A percentile compares a stretch with the other conserved stretches of the same genome.
Conservation (phyloP, 192 early-diverging fungal genomes). For the Backusella mclennaniae region DNA sequence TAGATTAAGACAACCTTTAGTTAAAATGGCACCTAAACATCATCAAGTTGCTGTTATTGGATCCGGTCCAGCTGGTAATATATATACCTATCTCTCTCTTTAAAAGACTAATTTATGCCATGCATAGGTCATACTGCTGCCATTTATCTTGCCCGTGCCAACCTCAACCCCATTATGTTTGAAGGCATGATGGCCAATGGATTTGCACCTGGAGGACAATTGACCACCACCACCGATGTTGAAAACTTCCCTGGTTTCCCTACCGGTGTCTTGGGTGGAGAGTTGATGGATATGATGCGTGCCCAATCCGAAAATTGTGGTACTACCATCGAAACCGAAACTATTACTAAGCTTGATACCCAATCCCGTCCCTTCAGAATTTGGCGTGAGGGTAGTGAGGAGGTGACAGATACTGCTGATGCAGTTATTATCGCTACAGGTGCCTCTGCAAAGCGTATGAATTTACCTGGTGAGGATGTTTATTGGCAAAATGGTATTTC, state of each 20-base stretch:
- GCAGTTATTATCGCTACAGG: conserved; percentile 93
- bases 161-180: conserved; percentile 88
- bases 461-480: conserved; percentile 84
- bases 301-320: conserved; percentile 83
- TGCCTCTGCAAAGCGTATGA: conserved; percentile 90
- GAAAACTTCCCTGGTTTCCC: conserved; percentile 97
- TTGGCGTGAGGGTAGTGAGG: conserved; percentile 80
- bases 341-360: conserved; percentile 82
- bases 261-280: conserved; percentile 79
- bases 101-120: neutral
- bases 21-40: conserved; percentile 37
- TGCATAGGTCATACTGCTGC: conserved; percentile 84
- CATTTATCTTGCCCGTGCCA: conserved; percentile 92
- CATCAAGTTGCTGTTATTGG: conserved; percentile 74
- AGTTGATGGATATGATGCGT: conserved; percentile 84
- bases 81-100: neutral
- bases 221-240: conserved; percentile 96
- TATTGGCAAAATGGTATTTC: conserved; percentile 99
- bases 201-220: conserved; percentile 58
- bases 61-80: conserved; percentile 85
- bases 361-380: conserved; percentile 77
- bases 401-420: conserved; percentile 75
- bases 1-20: neutral
- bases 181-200: conserved; percentile 96
- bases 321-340: conserved; percentile 86